These are phyloP conservation scores for Chlorella sp. DNA, from an alignment of 139 green algal genomes.

Conservation along the genomic window DNA sequence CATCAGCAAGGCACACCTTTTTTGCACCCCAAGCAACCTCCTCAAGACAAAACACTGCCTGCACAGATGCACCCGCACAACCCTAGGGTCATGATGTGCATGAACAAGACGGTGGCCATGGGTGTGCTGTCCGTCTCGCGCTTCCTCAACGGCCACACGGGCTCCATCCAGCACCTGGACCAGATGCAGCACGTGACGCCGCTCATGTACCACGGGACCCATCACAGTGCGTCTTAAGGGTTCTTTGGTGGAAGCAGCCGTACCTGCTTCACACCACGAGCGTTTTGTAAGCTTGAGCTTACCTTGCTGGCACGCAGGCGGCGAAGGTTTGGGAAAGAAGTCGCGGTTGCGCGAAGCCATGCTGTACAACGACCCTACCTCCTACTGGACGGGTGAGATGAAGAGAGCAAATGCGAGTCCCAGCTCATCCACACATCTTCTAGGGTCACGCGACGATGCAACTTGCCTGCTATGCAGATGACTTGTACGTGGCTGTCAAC, in stretches of 20 bases:
- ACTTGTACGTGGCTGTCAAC: too few species aligned
- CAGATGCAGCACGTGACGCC: constrained; percentile 40
- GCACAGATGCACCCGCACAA: constrained; percentile 27
- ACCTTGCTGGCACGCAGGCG: too few species aligned
- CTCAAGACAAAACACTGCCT: too few species aligned
- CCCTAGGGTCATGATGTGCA: constrained; percentile 32
- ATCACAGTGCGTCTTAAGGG: constrained; percentile 54
- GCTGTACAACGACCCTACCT: constrained; percentile 27
- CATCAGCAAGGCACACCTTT: too few species aligned
- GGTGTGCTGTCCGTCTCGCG: constrained; percentile 51
- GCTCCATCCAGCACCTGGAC: constrained; percentile 55
- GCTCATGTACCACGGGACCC: constrained; percentile 65
- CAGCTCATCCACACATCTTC: too few species aligned
- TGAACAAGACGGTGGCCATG: constrained; percentile 36
- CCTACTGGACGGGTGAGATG: constrained; percentile 33
- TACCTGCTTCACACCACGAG: too few species aligned
- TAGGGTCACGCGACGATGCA: too few species aligned
- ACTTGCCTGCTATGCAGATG: too few species aligned
- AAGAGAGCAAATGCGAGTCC: too few species aligned
- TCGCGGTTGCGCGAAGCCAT: constrained; percentile 40
- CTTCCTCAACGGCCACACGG: constrained; percentile 64
- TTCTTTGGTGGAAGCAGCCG: too few species aligned
- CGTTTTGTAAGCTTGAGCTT: too few species aligned
- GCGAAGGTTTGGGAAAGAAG: constrained; percentile 42
- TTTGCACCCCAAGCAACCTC: too few species aligned